phyloP scores from a whole-genome alignment of 352 stramenopile genomes.

The Bremia lactucae region DNA sequence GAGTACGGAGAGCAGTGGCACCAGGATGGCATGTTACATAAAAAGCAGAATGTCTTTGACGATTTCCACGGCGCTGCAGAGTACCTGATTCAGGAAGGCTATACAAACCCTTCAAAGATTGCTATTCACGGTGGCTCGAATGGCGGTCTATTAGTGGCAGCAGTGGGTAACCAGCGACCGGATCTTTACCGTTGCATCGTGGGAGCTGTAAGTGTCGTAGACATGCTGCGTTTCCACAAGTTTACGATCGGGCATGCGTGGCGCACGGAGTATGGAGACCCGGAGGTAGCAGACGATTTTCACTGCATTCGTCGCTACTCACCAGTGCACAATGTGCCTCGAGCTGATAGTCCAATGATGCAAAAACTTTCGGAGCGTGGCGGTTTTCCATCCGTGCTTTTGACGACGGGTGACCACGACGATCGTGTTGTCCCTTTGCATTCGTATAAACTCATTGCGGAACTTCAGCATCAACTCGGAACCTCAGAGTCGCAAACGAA shows the following conservation, averaged over 20 bases:
- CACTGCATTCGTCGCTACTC: conserved; percentile 82
- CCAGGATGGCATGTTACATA: conserved; percentile 88
- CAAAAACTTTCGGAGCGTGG: conserved; percentile 37
- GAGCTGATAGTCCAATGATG: conserved; percentile 34
- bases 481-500: conserved; percentile 51
- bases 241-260: conserved; percentile 90
- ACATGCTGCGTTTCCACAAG: conserved; percentile 95
- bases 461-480: conserved; percentile 75
- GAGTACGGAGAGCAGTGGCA: conserved; percentile 89
- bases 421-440: conserved; percentile 85
- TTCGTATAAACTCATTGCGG: conserved; percentile 86
- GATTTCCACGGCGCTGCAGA: conserved; percentile 92
- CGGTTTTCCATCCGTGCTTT: conserved; percentile 69
- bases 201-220: conserved; percentile 88
- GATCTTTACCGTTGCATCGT: conserved; percentile 90
- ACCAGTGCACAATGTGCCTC: conserved; percentile 82
- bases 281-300: conserved; percentile 70
- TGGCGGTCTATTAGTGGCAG: conserved; percentile 90
- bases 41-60: conserved; percentile 92
- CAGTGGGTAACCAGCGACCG: conserved; percentile 80
- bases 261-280: conserved; percentile 82
- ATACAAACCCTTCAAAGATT: conserved; percentile 86
- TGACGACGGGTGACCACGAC: conserved; percentile 86
- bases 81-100: conserved; percentile 82
- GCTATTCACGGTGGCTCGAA: conserved; percentile 89